Evolutionary conservation across 768 basidiomycete genomes (phyloP).

Genomic region (Collybiopsis luxurians): DNA sequence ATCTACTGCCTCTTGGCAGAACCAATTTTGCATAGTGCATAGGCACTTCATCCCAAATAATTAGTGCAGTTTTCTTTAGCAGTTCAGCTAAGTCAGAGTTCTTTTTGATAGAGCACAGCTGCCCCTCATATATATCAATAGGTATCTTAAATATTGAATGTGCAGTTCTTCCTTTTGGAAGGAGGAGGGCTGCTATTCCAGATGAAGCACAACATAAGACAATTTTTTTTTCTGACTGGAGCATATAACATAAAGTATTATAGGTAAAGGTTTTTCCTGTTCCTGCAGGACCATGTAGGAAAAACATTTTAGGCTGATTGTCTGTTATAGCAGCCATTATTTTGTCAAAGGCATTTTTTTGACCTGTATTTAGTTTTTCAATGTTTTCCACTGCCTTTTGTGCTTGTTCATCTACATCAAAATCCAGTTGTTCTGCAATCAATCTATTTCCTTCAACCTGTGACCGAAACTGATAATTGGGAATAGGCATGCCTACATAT

Average conservation of each 20-base stretch:
- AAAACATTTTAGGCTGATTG: slow-evolving; percentile 22
- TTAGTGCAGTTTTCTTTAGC: slow-evolving; percentile 23
- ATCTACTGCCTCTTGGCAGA: slow-evolving; percentile 39
- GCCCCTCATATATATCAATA: slow-evolving; percentile 24
- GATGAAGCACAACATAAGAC: slow-evolving; percentile 50
- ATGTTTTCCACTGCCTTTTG: slow-evolving; percentile 2
- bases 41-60: slow-evolving; percentile 45
- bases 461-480: background rate
- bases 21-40: slow-evolving; percentile 36
- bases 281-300: slow-evolving; percentile 40
- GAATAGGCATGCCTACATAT: slow-evolving; percentile 30
- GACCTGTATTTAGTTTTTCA: background rate
- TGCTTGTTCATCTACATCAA: slow-evolving; percentile 14
- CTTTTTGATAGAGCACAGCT: slow-evolving; percentile 34
- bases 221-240: slow-evolving; percentile 27
- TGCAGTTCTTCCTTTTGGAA: slow-evolving; percentile 41
- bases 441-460: slow-evolving; percentile 19
- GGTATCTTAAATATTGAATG: slow-evolving; percentile 51
- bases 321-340: slow-evolving; percentile 1
- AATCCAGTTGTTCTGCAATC: slow-evolving; percentile 30
- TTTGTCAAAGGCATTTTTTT: slow-evolving; percentile 25
- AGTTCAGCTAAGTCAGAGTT: slow-evolving; percentile 28
- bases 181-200: slow-evolving; percentile 44
- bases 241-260: slow-evolving; percentile 27
- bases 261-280: slow-evolving; percentile 46